Percentiles rank a stretch among this genome's conserved stretches.
Evolutionary conservation across 768 basidiomycete species (phyloP).

Genomic region (Amanita muscaria): DNA sequence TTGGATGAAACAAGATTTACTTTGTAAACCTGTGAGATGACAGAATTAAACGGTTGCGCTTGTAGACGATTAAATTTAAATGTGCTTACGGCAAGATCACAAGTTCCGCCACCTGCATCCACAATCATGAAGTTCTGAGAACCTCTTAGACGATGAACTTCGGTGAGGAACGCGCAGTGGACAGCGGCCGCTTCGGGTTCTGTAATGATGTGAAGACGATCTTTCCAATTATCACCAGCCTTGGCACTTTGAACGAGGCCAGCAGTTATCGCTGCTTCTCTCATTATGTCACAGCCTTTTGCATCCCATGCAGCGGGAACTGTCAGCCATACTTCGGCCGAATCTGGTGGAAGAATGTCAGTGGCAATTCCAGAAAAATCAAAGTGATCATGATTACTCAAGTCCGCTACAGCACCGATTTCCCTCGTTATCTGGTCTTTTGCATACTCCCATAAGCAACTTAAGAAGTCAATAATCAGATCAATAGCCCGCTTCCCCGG

Average conservation of each 20-base stretch:
- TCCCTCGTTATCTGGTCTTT: conserved; percentile 82
- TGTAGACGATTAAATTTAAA: not conserved
- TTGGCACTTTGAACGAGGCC: conserved; percentile 67
- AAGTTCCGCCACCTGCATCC: conserved; percentile 83
- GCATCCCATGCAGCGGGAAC: conserved; percentile 92
- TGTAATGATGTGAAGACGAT: conserved; percentile 78
- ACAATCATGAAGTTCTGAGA: conserved; percentile 89
- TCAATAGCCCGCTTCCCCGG: conserved; percentile 69
- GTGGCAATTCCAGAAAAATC: not conserved
- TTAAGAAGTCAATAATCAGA: conserved; percentile 77
- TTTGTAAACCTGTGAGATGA: conserved; percentile 4
- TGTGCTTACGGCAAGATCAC: conserved; percentile 46
- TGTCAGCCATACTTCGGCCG: conserved; percentile 78
- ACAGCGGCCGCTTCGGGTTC: conserved; percentile 84
- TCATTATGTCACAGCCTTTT: conserved; percentile 77
- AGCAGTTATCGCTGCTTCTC: conserved; percentile 73
- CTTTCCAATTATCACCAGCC: conserved; percentile 73
- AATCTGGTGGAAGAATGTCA: conserved; percentile 35
- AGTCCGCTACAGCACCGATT: conserved; percentile 78
- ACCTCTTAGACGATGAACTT: conserved; percentile 68
- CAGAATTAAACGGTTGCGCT: not conserved
- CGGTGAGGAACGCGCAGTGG: conserved; percentile 76
- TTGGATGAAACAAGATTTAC: too few species aligned
- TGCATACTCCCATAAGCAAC: conserved; percentile 80
- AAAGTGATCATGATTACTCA: conserved; percentile 42